These are phyloP conservation scores for Kwoniella newhampshirensis DNA, from an alignment of 768 basidiomycete species.

Conservation along the genomic window DNA sequence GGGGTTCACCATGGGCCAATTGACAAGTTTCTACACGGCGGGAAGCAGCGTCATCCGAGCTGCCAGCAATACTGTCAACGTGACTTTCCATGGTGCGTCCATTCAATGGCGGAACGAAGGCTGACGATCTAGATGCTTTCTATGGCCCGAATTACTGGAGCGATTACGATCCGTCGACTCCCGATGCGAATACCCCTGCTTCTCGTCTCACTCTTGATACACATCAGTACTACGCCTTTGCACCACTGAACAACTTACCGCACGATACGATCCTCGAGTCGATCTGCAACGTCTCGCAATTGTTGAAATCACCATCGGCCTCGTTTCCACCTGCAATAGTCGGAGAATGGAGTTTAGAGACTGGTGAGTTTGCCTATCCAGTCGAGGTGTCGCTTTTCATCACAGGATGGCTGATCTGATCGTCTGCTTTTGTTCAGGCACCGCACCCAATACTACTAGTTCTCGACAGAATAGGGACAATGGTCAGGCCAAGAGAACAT, in stretches of 20 bases:
- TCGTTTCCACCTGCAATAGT: constrained; percentile 30
- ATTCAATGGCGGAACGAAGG: neutral
- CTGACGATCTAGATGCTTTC: constrained; percentile 42
- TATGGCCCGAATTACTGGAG: constrained; percentile 50
- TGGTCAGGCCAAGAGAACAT: constrained; percentile 44
- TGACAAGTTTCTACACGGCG: constrained; percentile 45
- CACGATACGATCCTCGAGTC: constrained; percentile 43
- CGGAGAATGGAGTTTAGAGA: constrained; percentile 53
- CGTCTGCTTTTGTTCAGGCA: constrained; percentile 9
- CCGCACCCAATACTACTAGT: constrained; percentile 24
- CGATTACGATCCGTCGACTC: constrained; percentile 35
- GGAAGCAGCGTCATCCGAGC: constrained; percentile 24
- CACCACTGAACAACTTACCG: constrained; percentile 43
- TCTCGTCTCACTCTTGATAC: constrained; percentile 36
- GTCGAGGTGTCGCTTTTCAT: too few species aligned
- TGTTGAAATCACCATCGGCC: constrained; percentile 25
- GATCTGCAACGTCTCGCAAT: constrained; percentile 45
- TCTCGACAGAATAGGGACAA: constrained; percentile 27
- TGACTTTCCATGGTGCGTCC: constrained; percentile 44
- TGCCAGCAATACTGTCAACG: constrained; percentile 24
- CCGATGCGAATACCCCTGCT: constrained; percentile 11
- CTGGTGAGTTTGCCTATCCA: constrained; percentile 26
- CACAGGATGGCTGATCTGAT: too few species aligned
- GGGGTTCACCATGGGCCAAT: constrained; percentile 40
- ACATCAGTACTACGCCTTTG: constrained; percentile 53